Evolutionary conservation across 179 eudicot genomes (phyloP), one percentile per base, ranked within the genome.

Genomic region (Camellia oleifera): DNA sequence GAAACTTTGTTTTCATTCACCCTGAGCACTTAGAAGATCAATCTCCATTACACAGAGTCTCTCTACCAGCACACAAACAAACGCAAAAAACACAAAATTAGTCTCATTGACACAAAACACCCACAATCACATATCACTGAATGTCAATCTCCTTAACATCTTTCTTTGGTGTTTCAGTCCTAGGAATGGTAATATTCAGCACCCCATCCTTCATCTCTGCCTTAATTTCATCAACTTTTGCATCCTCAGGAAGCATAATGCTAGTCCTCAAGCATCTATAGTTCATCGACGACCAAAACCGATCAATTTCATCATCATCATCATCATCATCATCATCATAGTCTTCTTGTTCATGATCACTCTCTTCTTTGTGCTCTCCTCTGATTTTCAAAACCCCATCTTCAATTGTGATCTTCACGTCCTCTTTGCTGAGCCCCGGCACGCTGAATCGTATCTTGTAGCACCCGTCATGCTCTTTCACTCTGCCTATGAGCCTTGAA

Each of bases 131-230:
- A 67, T 48, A 68, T 84, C 40, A 90, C 15, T 84, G 71, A 44
- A 93, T 86, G 50, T 81, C 42, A 62, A 91, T 79, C 80, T 92
- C 95, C 85, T 88, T 91, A 6, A 90, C 94, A 81, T 92, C 89
- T 81, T 82, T 90, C 74, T 81, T 83, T 7, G 83, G 81, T 20
- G 42, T 78, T 79, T 88, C 92, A 48, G 68, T 67, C 77, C 84
- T 92, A 0, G 98, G 98, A 3, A 94, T 66, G 4, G 83, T 67
- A 63, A 94, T 78, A 32, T 26, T 86, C 1, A 94, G 88, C 82
- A 91, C 89, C 26, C 97, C 98, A 78, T 91, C 89, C 80, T 92
- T 94, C 83, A 91, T 69, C 87, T 92, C 97, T 0, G 92, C 95
- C 85, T 87, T 90, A 20, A 92, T 90, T 18, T 87, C 95, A 15